A percentile compares a stretch with the other conserved stretches of the same genome.
Conservation (phyloP, 371 early-diverging fungal genomes). For the Choanephora cucurbitarum region DNA sequence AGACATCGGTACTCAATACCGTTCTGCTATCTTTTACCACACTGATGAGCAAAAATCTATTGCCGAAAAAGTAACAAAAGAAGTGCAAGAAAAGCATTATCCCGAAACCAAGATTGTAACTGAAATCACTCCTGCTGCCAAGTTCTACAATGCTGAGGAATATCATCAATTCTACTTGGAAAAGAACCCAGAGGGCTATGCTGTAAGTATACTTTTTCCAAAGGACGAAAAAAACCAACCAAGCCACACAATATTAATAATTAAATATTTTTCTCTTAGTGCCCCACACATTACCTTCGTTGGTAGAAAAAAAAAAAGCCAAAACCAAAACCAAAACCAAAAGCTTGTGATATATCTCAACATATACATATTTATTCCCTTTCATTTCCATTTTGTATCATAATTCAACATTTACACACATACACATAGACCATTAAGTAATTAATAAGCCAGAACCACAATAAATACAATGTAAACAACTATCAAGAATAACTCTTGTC, state of each 20-base stretch:
- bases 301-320: slow-evolving; percentile 33
- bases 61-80: slow-evolving; percentile 71
- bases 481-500: slow-evolving; percentile 15
- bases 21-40: slow-evolving; percentile 87
- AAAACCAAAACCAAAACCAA: too few relatives aligned
- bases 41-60: slow-evolving; percentile 66
- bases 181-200: slow-evolving; percentile 52
- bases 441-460: slow-evolving; percentile 25
- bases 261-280: slow-evolving; percentile 24
- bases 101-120: slow-evolving; percentile 63
- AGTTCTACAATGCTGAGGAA: slow-evolving; percentile 84
- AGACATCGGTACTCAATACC: slow-evolving; percentile 50
- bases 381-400: slow-evolving; percentile 1
- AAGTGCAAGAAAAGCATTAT: slow-evolving; percentile 64
- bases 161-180: slow-evolving; percentile 88
- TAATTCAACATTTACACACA: slow-evolving; percentile 4
- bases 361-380: not conserved
- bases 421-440: not conserved
- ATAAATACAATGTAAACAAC: slow-evolving; percentile 25
- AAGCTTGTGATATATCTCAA: slow-evolving; percentile 1
- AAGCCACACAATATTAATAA: not conserved
- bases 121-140: slow-evolving; percentile 62
- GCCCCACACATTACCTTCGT: slow-evolving; percentile 53
- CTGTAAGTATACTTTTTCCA: slow-evolving; percentile 27
- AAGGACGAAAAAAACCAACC: too few relatives aligned